Conservation (phyloP, 2,329 filamentous ascomycete species). For the Colletotrichum sp. region DNA sequence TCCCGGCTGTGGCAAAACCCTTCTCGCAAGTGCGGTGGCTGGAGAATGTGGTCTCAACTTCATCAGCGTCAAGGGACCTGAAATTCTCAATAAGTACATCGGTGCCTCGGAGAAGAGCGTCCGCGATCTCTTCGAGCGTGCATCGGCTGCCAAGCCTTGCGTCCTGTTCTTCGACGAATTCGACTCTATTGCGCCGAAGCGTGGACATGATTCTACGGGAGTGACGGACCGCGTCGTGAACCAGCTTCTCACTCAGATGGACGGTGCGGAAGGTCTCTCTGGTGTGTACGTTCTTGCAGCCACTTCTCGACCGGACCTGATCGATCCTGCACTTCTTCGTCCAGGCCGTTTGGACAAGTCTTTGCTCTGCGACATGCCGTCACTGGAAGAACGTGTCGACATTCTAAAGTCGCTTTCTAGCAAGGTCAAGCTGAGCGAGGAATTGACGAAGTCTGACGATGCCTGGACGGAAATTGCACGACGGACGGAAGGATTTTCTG, state of each 20-base stretch:
- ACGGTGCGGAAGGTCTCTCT: conserved; percentile 91
- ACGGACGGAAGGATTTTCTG: conserved; percentile 87
- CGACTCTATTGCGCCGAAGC: conserved; percentile 95
- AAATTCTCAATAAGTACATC: conserved; percentile 99
- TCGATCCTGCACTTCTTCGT: conserved; percentile 89
- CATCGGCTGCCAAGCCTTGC: conserved; percentile 87
- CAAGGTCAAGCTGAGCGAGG: conserved; percentile 76
- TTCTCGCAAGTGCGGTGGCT: conserved; percentile 94
- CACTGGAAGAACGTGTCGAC: conserved; percentile 80
- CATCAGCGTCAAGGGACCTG: conserved; percentile 96
- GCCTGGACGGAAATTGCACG: conserved; percentile 76
- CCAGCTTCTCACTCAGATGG: conserved; percentile 98
- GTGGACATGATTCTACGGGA: conserved; percentile 95
- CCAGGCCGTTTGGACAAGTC: conserved; percentile 95
- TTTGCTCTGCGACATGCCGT: conserved; percentile 88
- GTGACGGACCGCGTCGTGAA: conserved; percentile 99
- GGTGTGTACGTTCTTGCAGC: conserved; percentile 97
- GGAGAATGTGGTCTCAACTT: conserved; percentile 98
- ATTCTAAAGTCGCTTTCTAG: conserved; percentile 85
- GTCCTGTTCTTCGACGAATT: conserved; percentile 99
- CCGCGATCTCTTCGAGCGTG: conserved; percentile 91
- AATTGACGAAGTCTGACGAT: conserved; percentile 61
- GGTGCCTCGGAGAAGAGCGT: conserved; percentile 97
- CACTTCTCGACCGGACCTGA: conserved; percentile 90
- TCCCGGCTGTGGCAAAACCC: conserved; percentile 94